These are phyloP conservation scores for Benincasa hispida DNA, from an alignment of 306 rosid genomes.

Conservation along the genomic window DNA sequence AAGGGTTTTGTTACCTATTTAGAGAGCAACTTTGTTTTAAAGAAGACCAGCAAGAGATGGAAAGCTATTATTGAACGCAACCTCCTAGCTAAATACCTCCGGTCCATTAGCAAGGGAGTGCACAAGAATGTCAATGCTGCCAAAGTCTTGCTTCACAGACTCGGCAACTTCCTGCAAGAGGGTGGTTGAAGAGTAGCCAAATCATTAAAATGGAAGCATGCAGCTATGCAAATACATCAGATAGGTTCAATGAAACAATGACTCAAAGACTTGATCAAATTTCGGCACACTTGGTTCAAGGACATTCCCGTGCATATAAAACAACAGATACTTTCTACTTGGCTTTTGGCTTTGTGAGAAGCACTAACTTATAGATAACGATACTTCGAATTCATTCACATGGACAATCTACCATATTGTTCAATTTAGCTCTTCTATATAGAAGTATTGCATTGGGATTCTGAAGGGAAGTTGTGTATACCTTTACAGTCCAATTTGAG, in stretches of 20 bases:
- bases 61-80: background rate
- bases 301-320: background rate
- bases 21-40: slow-evolving; percentile 2
- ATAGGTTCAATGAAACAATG: background rate
- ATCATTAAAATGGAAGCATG: background rate
- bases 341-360: background rate
- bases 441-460: background rate
- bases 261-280: background rate
- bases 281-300: background rate
- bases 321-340: background rate
- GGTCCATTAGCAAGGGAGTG: slow-evolving; percentile 99
- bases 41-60: background rate
- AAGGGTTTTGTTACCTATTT: slow-evolving; percentile 75
- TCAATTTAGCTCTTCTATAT: background rate
- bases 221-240: background rate
- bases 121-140: slow-evolving; percentile 94
- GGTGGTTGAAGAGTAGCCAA: background rate
- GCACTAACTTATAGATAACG: background rate
- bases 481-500: slow-evolving; percentile 81
- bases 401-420: background rate
- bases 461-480: slow-evolving; percentile 7
- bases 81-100: slow-evolving; percentile 46
- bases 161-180: slow-evolving; percentile 84
- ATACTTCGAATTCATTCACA: background rate
- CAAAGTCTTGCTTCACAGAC: slow-evolving; percentile 77